Evolutionary conservation across 495 filamentous ascomycete genomes (phyloP).

Genomic region (Pyrenula aspistea): DNA sequence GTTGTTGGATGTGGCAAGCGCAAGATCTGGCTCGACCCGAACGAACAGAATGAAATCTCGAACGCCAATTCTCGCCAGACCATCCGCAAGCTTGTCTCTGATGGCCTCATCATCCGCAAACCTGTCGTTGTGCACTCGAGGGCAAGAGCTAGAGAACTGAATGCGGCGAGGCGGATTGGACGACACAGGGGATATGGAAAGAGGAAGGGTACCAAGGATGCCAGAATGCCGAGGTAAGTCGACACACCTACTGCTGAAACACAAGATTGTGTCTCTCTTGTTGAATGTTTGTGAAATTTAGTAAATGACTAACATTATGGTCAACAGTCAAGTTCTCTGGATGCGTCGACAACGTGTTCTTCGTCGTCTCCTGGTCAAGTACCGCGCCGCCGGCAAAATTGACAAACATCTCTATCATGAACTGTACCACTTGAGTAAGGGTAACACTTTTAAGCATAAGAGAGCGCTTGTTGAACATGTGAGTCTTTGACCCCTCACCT

Average conservation of each 20-base stretch:
- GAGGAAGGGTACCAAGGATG: constrained; percentile 99
- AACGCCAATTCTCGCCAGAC: constrained; percentile 99
- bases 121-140: constrained; percentile 99
- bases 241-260: background rate
- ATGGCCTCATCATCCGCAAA: constrained; percentile 99
- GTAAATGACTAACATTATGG: constrained; percentile 5
- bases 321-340: constrained; percentile 81
- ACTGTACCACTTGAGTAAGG: constrained; percentile 98
- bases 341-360: constrained; percentile 99
- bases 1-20: constrained; percentile 97
- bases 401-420: constrained; percentile 99
- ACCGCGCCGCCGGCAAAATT: constrained; percentile 98
- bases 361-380: constrained; percentile 96
- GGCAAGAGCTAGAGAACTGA: constrained; percentile 82
- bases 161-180: constrained; percentile 78
- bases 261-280: background rate
- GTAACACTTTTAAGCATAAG: constrained; percentile 99
- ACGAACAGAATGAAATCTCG: constrained; percentile 97
- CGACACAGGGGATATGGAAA: constrained; percentile 98
- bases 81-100: constrained; percentile 98
- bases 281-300: background rate
- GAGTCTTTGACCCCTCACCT: no score
- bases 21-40: constrained; percentile 99
- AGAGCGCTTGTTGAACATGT: constrained; percentile 98
- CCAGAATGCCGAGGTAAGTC: constrained; percentile 93